These are phyloP conservation scores for Petunia secreta DNA, from an alignment of 257 asterid species.

Conservation along the genomic window DNA sequence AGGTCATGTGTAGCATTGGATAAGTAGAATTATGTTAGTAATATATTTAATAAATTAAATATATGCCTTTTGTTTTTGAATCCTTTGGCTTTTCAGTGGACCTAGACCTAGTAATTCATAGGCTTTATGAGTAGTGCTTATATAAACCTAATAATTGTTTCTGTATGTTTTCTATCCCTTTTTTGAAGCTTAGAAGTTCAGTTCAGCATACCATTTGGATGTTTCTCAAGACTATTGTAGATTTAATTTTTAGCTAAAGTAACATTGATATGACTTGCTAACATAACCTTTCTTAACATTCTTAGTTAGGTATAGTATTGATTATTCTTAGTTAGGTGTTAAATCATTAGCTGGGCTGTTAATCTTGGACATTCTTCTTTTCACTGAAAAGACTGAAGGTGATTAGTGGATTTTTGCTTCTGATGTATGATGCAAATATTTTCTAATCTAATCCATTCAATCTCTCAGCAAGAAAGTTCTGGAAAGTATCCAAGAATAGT, in stretches of 20 bases:
- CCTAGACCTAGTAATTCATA: background rate
- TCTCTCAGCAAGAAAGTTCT: no score
- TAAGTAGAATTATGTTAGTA: slow-evolving; percentile 28
- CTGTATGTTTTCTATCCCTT: background rate
- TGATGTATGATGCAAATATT: no score
- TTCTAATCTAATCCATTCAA: no score
- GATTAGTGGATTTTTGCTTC: no score
- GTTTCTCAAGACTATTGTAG: background rate
- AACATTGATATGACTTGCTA: slow-evolving; percentile 15
- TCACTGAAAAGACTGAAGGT: slow-evolving; percentile 11
- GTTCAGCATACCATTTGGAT: background rate
- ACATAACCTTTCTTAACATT: background rate
- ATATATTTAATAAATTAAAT: slow-evolving; percentile 26
- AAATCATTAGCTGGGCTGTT: background rate
- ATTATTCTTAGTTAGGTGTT: background rate
- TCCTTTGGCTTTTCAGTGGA: background rate
- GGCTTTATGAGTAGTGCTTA: background rate
- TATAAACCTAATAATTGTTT: background rate
- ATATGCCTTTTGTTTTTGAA: slow-evolving; percentile 1
- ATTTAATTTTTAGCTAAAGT: background rate
- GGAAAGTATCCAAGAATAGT: no score
- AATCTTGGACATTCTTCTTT: background rate
- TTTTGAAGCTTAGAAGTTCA: background rate
- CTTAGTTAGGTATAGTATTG: background rate
- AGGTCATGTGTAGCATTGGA: slow-evolving; percentile 30